A percentile compares a stretch with the other conserved stretches of the same genome.
Conservation (phyloP, 257 asterid genomes). For the Capsicum pubescens region DNA sequence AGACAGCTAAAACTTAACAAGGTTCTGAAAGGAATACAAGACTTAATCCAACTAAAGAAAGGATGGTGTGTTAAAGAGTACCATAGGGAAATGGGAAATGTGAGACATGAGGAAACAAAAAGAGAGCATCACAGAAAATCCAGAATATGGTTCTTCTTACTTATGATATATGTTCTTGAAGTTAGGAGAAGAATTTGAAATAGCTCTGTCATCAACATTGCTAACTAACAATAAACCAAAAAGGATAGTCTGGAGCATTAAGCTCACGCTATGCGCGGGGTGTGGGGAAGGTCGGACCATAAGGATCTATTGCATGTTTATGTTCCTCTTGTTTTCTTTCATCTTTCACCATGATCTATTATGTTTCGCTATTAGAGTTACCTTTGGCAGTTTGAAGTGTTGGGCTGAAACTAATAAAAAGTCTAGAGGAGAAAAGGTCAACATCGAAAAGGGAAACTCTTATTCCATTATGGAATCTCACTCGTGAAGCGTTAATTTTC, state of each 20-base stretch:
- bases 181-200: neutral
- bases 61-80: neutral
- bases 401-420: too few relatives aligned
- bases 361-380: neutral
- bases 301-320: neutral
- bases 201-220: neutral
- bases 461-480: conserved; percentile 92
- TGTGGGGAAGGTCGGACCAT: neutral
- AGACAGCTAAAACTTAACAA: neutral
- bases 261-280: neutral
- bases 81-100: neutral
- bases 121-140: neutral
- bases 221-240: neutral
- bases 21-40: neutral
- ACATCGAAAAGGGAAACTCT: conserved; percentile 79
- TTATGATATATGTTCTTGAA: conserved; percentile 18
- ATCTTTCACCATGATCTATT: neutral
- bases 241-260: neutral
- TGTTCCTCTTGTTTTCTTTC: conserved; percentile 6
- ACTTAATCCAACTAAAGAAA: too few relatives aligned
- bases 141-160: neutral
- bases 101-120: neutral
- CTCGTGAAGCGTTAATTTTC: conserved; percentile 71
- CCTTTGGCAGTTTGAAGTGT: conserved; percentile 22
- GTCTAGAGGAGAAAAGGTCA: conserved; percentile 60